These are phyloP conservation scores for Ottelia alismoides DNA, from an alignment of 106 monocot genomes.

Conservation along the genomic window DNA sequence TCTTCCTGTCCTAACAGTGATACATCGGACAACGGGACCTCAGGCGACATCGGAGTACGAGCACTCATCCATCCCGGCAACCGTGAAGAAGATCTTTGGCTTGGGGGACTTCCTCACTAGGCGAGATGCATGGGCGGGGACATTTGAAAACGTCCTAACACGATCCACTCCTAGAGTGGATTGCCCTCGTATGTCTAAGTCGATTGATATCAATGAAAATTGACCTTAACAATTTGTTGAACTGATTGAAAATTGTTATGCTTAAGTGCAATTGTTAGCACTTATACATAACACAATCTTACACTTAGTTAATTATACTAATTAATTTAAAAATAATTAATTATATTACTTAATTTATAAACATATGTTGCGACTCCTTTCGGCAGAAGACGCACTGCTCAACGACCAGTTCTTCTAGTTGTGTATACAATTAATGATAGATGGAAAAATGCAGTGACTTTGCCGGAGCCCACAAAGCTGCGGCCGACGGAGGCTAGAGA, in stretches of 20 bases:
- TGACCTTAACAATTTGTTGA: too few relatives aligned
- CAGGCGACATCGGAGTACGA: slow-evolving; percentile 59
- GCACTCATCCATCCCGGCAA: slow-evolving; percentile 88
- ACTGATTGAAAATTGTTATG: too few relatives aligned
- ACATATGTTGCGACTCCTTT: too few relatives aligned
- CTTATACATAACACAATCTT: too few relatives aligned
- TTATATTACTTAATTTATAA: too few relatives aligned
- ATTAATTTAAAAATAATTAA: too few relatives aligned
- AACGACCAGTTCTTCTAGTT: too few relatives aligned
- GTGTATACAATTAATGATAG: too few relatives aligned
- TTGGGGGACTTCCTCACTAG: slow-evolving; percentile 57
- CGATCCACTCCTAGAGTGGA: slow-evolving; percentile 50
- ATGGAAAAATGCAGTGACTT: slow-evolving; percentile 32
- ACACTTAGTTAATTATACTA: too few relatives aligned
- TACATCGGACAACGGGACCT: slow-evolving; percentile 56
- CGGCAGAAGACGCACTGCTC: too few relatives aligned
- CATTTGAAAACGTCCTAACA: slow-evolving; percentile 60
- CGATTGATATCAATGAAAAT: too few relatives aligned
- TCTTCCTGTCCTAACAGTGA: slow-evolving; percentile 25
- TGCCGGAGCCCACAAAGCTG: slow-evolving; percentile 63
- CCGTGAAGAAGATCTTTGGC: slow-evolving; percentile 86
- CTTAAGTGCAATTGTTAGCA: too few relatives aligned
- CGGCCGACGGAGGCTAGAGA: slow-evolving; percentile 26
- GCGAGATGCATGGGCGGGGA: slow-evolving; percentile 86
- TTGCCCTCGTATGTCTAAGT: slow-evolving; percentile 54